These are phyloP conservation scores for Stephania yunnanensis DNA, from an alignment of 164 flowering plant species.

Conservation along the genomic window DNA sequence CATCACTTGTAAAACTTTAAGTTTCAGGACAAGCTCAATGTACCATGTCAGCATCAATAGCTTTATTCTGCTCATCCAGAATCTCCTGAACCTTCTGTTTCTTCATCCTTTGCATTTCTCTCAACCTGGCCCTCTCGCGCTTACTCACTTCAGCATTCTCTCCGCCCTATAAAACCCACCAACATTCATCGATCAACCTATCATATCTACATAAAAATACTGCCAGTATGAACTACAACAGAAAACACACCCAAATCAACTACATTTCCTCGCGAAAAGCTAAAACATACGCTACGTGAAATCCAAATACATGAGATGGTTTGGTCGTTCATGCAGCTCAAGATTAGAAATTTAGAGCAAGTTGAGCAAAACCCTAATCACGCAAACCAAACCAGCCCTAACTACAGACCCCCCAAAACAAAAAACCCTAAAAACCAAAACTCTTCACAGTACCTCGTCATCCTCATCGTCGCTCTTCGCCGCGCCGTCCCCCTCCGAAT, in stretches of 20 bases:
- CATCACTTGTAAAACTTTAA: neutral
- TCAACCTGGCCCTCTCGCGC: slow-evolving; percentile 76
- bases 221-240: neutral
- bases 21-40: neutral
- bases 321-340: neutral
- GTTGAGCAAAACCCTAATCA: neutral
- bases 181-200: neutral
- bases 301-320: neutral
- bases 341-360: too few species aligned
- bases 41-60: slow-evolving; percentile 95
- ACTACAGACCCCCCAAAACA: neutral
- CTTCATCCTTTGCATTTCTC: slow-evolving; percentile 78
- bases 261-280: neutral
- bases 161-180: slow-evolving; percentile 32
- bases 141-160: slow-evolving; percentile 45
- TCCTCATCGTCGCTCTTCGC: slow-evolving; percentile 28
- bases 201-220: too few species aligned
- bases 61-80: slow-evolving; percentile 78
- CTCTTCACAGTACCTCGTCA: slow-evolving; percentile 30
- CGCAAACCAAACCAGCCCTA: neutral
- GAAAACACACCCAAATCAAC: neutral
- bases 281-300: neutral
- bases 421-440: neutral
- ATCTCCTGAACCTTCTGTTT: slow-evolving; percentile 85
- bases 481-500: slow-evolving; percentile 19